Conservation (phyloP, 768 basidiomycete genomes). For the Psilocybe cubensis region DNA sequence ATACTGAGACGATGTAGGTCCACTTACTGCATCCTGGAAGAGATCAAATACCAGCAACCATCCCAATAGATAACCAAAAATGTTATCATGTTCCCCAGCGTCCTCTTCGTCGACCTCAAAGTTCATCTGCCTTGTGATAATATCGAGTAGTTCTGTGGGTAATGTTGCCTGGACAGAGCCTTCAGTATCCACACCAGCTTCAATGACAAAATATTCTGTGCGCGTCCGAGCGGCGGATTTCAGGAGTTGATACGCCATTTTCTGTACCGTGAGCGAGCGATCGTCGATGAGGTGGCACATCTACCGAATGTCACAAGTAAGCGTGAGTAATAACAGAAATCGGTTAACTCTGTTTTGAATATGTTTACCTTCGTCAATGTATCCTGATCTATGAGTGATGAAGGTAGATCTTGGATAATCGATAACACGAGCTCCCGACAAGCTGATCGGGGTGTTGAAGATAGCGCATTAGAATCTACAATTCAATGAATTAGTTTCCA, state of each 20-base stretch:
- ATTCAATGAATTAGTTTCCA: conserved; percentile 2
- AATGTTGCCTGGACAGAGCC: conserved; percentile 35
- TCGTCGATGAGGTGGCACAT: conserved; percentile 83
- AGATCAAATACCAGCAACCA: conserved; percentile 93
- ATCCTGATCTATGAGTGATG: conserved; percentile 60
- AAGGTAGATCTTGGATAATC: conserved; percentile 68
- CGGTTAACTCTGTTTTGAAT: too few relatives aligned
- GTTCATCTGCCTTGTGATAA: conserved; percentile 55
- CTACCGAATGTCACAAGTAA: conserved; percentile 37
- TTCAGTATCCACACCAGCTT: conserved; percentile 81
- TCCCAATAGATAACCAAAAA: conserved; percentile 73
- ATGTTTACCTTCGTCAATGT: conserved; percentile 74
- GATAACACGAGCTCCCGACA: conserved; percentile 73
- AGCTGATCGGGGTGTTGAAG: conserved; percentile 55
- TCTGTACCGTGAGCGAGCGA: conserved; percentile 65
- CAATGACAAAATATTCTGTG: conserved; percentile 86
- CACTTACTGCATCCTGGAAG: conserved; percentile 80
- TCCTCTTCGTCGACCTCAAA: conserved; percentile 39
- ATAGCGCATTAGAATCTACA: conserved; percentile 23
- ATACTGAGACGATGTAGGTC: not conserved
- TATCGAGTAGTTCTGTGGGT: conserved; percentile 66
- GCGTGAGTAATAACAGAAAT: too few relatives aligned
- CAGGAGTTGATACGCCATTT: conserved; percentile 77
- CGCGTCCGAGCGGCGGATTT: conserved; percentile 68
- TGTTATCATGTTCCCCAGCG: conserved; percentile 41